Evolutionary conservation across 2,329 filamentous ascomycete genomes (phyloP).

Genomic region (Sclerotinia spermophila): DNA sequence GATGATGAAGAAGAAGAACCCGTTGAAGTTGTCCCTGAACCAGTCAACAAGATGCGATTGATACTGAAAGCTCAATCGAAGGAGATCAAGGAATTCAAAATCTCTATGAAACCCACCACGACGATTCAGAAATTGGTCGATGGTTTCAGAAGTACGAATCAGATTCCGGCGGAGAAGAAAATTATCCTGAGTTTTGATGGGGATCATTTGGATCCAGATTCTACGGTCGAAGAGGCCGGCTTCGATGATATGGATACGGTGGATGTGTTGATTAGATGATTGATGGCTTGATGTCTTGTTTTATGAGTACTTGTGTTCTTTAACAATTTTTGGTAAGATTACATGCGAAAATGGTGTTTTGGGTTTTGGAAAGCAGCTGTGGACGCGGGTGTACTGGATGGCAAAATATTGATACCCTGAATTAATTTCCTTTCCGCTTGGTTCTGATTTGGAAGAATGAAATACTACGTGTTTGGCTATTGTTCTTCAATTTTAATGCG

Average conservation of each 20-base stretch:
- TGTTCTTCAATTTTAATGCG: background rate
- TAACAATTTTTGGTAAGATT: background rate
- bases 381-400: background rate
- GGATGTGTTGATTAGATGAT: conserved; percentile 53
- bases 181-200: conserved; percentile 73
- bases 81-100: conserved; percentile 47
- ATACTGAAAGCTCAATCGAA: conserved; percentile 48
- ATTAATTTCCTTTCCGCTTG: background rate
- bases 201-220: conserved; percentile 59
- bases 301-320: too few species aligned
- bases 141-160: conserved; percentile 55
- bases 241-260: conserved; percentile 72
- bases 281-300: conserved; percentile 17
- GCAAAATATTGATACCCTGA: conserved; percentile 10
- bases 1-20: conserved; percentile 27
- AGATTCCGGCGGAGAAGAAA: conserved; percentile 48
- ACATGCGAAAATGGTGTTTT: background rate
- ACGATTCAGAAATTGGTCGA: conserved; percentile 58
- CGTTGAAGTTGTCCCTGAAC: conserved; percentile 23
- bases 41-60: conserved; percentile 44
- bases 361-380: background rate
- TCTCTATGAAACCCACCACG: conserved; percentile 53
- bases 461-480: background rate
- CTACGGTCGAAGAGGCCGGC: conserved; percentile 62
- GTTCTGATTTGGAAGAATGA: background rate